Base-by-base conservation (phyloP, 2,329 filamentous ascomycete genomes). In the Byssochlamys sp. region DNA sequence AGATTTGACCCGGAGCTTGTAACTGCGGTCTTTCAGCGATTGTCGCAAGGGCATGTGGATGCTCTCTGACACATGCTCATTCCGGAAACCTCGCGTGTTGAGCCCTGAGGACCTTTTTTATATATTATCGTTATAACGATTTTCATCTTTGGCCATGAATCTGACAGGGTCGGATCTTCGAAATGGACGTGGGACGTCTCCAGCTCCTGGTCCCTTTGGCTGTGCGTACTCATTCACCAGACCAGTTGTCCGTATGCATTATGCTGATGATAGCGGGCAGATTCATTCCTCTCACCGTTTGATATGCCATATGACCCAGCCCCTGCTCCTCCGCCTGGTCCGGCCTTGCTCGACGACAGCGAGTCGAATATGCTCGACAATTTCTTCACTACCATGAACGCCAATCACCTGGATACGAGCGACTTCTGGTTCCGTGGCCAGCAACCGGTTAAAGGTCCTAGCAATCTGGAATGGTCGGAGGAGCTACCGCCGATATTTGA, bases 401-500 rank as follows among this genome's bases (percentile, higher is more conserved):
- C 71, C 2, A 72, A 70, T 48, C 71, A 69, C 54, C 66, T 75
- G 25, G 66, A 69, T 45, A 64, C 67, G 27, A 71, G 68, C 55
- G 74, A 76, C 50, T 69, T 73, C 52, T 76, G 72, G 71, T 63
- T 73, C 39, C 61, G 65, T 19, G 56, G 62, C 3, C 63, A 65
- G 35, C 27, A 55, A 10, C 63, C 67, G 31, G 68, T 66, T 53
- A 73, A 71, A 58, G 52, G 66, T 1, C 28, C 63, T 10, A 58
- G 68, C 35, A 66, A 67, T 25, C 67, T 75, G 33, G 71, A 73
- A 52, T 77, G 73, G 73, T 61, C 69, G 27, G 66, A 69, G 24
- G 81, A 84, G 58, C 73, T 87, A 24, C 85, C 85, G 4, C 85
- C 85, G 1, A 79, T 79, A 53, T 84, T 88, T 62, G 81, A 88